A percentile compares a stretch with the other conserved stretches of the same genome.
These are phyloP conservation scores for Stemphylium lycopersici DNA, from an alignment of 2,329 filamentous ascomycete genomes.

Conservation along the genomic window DNA sequence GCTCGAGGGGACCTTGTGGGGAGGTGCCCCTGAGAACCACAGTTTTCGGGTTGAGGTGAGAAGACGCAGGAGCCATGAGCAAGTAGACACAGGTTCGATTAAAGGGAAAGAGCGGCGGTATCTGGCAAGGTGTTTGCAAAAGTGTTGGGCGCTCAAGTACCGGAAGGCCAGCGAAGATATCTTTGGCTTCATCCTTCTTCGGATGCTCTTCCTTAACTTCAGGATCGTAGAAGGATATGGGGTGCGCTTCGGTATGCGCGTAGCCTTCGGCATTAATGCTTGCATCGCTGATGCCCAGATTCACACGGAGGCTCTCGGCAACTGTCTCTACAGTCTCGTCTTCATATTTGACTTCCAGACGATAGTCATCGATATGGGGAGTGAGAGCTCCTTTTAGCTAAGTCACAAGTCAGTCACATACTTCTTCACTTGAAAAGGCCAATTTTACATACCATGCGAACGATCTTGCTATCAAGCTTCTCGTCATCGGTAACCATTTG, in stretches of 20 bases:
- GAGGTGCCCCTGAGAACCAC: constrained; percentile 4
- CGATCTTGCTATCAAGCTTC: constrained; percentile 11
- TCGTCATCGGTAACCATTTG: constrained; percentile 7
- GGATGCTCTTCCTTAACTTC: neutral
- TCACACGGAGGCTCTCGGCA: neutral
- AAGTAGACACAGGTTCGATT: constrained; percentile 9
- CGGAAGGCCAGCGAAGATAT: constrained; percentile 1
- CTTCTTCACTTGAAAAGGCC: rapidly evolving
- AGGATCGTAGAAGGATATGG: constrained; percentile 2
- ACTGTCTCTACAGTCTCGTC: constrained; percentile 6
- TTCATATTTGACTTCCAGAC: constrained; percentile 12
- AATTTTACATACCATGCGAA: constrained; percentile 4
- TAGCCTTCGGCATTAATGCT: neutral
- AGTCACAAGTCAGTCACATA: neutral
- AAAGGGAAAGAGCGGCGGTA: constrained; percentile 5
- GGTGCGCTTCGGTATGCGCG: neutral
- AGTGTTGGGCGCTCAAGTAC: neutral
- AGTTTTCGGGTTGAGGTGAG: constrained; percentile 1
- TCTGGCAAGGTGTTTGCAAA: constrained; percentile 4
- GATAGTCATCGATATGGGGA: constrained; percentile 6
- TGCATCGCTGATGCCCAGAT: neutral
- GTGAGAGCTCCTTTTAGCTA: constrained; percentile 13
- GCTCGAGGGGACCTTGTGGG: constrained; percentile 7
- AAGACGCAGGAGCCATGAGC: constrained; percentile 6
- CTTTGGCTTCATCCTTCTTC: neutral